These are phyloP conservation scores for Pachyrhizus erosus DNA, from an alignment of 306 rosid genomes.

Conservation along the genomic window DNA sequence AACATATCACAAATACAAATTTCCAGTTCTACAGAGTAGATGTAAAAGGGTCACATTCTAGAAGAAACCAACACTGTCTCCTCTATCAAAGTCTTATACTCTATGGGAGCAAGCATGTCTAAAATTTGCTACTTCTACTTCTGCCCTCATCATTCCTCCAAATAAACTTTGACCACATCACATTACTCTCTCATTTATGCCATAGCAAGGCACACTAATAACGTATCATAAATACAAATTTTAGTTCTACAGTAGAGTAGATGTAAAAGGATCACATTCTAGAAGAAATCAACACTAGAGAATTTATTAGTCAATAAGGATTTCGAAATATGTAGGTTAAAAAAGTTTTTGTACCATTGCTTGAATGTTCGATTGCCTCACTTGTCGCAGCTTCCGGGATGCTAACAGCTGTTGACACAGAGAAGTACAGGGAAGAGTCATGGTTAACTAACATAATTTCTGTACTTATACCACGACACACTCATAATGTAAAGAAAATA, in stretches of 20 bases:
- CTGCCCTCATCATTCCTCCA: no score
- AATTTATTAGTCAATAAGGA: not conserved
- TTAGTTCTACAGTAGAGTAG: not conserved
- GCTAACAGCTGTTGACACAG: not conserved
- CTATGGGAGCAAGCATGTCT: not conserved
- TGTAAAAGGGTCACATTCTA: not conserved
- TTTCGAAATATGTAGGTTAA: not conserved
- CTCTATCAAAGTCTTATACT: not conserved
- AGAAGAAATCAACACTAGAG: not conserved
- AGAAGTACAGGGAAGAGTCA: conserved; percentile 4
- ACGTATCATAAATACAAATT: no score
- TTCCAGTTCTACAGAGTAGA: not conserved
- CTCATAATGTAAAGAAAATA: no score
- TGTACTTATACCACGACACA: no score
- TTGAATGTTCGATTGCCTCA: not conserved
- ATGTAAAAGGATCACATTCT: not conserved
- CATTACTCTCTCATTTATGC: not conserved
- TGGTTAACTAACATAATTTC: not conserved
- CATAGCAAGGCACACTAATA: not conserved
- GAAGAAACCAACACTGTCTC: not conserved
- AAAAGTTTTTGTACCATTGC: conserved; percentile 5
- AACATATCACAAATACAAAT: no score
- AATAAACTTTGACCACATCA: no score
- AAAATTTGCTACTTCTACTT: no score
- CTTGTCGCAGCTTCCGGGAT: not conserved